phyloP scores from a whole-genome alignment of 306 rosid genomes.

The Quillaja saponaria region DNA sequence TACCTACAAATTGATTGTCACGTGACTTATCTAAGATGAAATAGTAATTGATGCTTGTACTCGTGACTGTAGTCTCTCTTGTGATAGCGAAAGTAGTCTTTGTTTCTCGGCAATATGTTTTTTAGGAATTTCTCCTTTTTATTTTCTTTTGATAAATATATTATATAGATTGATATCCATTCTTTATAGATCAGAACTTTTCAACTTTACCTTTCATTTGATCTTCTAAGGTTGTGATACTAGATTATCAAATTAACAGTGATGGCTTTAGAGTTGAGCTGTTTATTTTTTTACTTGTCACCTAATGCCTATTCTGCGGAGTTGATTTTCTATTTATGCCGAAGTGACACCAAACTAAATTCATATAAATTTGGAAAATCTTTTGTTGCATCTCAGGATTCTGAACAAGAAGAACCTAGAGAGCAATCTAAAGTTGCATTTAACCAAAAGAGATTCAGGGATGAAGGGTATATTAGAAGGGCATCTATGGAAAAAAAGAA shows the following conservation, averaged over 20 bases:
- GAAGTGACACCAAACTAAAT: neutral
- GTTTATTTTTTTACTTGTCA: constrained; percentile 16
- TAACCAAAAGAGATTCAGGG: constrained; percentile 31
- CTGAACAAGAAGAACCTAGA: constrained; percentile 30
- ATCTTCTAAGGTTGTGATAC: too few species aligned
- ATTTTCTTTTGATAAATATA: neutral
- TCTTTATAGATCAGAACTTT: neutral
- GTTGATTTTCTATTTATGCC: constrained; percentile 19
- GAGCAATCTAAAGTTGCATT: constrained; percentile 17
- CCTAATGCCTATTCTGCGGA: constrained; percentile 13
- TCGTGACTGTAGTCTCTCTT: neutral
- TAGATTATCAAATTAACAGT: too few species aligned
- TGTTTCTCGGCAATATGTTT: neutral
- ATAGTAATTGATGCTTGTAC: constrained; percentile 5
- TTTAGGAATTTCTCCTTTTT: neutral
- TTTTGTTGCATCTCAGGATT: constrained; percentile 42
- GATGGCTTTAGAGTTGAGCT: too few species aligned
- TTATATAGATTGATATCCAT: neutral
- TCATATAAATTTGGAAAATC: neutral
- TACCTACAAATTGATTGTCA: too few species aligned
- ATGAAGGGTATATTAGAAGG: constrained; percentile 19
- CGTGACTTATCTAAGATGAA: neutral
- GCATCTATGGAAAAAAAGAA: constrained; percentile 26
- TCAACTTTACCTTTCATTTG: neutral
- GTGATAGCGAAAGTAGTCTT: neutral